Conservation (phyloP, 768 basidiomycete species). For the Hygrocybe coccinea region DNA sequence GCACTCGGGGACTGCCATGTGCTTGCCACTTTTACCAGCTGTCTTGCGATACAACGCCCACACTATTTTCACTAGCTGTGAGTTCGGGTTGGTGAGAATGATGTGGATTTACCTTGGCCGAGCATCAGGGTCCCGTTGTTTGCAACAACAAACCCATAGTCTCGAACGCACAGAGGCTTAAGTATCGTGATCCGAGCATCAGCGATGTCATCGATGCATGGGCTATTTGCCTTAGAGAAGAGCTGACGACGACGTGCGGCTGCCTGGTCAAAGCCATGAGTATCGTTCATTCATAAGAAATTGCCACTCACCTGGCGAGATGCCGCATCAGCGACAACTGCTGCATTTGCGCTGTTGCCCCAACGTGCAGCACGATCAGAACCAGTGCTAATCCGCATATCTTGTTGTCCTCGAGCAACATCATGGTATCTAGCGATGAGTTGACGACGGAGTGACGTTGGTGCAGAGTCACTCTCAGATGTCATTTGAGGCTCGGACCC, state of each 20-base stretch:
- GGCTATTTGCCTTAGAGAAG: constrained; percentile 3
- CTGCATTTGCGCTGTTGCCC: constrained; percentile 23
- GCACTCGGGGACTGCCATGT: constrained; percentile 11
- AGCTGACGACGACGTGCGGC: constrained; percentile 4
- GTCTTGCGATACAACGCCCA: constrained; percentile 10
- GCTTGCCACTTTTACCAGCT: constrained; percentile 19
- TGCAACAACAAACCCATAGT: constrained; percentile 8
- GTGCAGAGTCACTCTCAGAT: neutral
- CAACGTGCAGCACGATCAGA: constrained; percentile 7
- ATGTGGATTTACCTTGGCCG: too few species aligned
- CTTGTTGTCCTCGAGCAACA: constrained; percentile 8
- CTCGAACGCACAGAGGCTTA: constrained; percentile 6
- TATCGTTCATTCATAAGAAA: neutral
- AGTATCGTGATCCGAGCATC: constrained; percentile 8
- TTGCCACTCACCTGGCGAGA: constrained; percentile 7
- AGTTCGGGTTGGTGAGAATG: too few species aligned
- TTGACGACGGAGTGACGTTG: constrained; percentile 6
- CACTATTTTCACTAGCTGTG: neutral
- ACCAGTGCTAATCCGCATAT: constrained; percentile 7
- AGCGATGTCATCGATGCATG: constrained; percentile 2
- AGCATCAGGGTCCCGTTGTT: too few species aligned
- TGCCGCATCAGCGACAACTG: constrained; percentile 5
- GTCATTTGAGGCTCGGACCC: neutral
- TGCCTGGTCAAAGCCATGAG: too few species aligned
- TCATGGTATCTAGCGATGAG: constrained; percentile 4